Conservation (phyloP, 2,329 filamentous ascomycete genomes). For the Trichoderma harzianum region DNA sequence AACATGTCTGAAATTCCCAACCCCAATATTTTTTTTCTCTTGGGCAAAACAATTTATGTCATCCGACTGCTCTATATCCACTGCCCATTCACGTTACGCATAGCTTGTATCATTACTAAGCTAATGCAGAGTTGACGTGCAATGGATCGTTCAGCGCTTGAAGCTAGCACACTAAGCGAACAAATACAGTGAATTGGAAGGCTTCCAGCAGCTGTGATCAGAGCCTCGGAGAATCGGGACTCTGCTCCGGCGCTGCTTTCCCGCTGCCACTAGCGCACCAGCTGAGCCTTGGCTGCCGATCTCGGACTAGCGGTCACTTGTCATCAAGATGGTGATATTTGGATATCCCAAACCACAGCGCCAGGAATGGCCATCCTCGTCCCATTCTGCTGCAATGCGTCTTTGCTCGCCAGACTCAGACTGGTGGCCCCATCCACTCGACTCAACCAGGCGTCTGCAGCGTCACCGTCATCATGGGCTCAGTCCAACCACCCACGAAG, state of each 20-base stretch:
- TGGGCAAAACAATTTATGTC: background rate
- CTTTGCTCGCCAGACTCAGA: background rate
- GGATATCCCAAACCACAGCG: background rate
- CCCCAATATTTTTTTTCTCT: background rate
- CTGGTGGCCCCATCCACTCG: slow-evolving; percentile 7
- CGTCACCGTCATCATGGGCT: slow-evolving; percentile 24
- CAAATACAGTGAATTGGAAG: background rate
- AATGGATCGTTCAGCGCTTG: background rate
- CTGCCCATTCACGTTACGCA: too few species aligned
- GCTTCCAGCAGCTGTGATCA: background rate
- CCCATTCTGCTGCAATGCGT: slow-evolving; percentile 9
- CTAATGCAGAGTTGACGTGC: background rate
- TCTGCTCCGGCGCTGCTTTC: background rate
- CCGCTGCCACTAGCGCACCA: slow-evolving; percentile 1
- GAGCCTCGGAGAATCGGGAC: slow-evolving; percentile 7
- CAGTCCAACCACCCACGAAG: slow-evolving; percentile 30
- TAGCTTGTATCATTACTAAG: background rate
- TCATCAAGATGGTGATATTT: background rate
- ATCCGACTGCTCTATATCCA: background rate
- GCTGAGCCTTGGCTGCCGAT: slow-evolving; percentile 32
- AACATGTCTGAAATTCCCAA: background rate
- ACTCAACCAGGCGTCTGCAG: background rate
- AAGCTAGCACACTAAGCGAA: background rate
- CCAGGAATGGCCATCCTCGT: background rate
- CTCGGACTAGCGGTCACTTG: slow-evolving; percentile 28